Evolutionary conservation across 2,329 filamentous ascomycete genomes (phyloP), one percentile per base, ranked within the genome.

Genomic region (Aspergillus sp.): DNA sequence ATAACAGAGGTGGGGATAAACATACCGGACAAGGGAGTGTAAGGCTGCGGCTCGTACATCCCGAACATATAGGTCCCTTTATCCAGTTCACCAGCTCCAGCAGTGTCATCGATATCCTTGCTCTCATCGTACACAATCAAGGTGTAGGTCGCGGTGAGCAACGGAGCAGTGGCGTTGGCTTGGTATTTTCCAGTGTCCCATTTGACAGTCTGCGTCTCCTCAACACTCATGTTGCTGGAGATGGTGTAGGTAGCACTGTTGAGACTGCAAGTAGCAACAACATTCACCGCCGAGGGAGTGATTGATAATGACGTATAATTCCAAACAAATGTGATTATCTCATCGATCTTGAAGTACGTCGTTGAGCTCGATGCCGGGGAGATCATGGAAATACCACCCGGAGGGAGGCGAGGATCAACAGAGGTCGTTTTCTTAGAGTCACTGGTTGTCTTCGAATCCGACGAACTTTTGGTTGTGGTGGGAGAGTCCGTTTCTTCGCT

Each of bases 291-390:
- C 1, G 79, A 77, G 0, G 86, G 86, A 0, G 83, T 84, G 17
- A 82, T 77, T 19, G 77, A 80, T 22, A 89, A 75, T 11, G 83
- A 86, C 13, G 86, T 89, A 73, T 88, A 89, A 73, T 89, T 89
- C 86, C 86, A 89, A 19, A 78, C 81, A 64, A 89, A 87, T 0
- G 86, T 88, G 30, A 88, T 75, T 58, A 77, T 79, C 45, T 88
- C 79, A 17, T 83, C 83, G 63, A 88, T 82, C 71, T 87, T 88
- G 79, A 86, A 88, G 74, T 83, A 88, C 54, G 81, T 80, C 4
- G 80, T 74, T 15, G 79, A 76, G 8, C 77, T 70, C 8, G 77
- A 69, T 50, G 77, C 75, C 2, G 86, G 86, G 5, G 83, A 86
- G 54, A 87, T 75, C 83, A 89, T 85, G 45, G 79, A 77, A 55